phyloP scores from a whole-genome alignment of 139 green algal species.

The Chlorella ohadii region DNA sequence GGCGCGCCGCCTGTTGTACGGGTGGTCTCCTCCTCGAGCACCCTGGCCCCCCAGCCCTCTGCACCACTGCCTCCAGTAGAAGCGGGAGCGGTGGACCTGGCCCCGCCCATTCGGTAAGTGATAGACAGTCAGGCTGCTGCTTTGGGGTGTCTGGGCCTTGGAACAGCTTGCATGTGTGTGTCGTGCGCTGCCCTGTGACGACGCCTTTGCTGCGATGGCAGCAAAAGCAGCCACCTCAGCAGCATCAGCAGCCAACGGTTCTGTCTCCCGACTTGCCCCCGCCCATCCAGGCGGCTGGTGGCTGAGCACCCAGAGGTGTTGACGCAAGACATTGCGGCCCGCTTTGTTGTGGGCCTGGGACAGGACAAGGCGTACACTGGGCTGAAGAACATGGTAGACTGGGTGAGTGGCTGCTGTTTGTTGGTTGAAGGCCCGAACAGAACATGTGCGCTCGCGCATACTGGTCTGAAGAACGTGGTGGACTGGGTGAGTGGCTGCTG shows the following conservation, averaged over 20 bases:
- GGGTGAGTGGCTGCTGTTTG: background rate
- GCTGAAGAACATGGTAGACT: slow-evolving; percentile 14
- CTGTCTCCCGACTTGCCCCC: background rate
- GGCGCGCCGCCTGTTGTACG: slow-evolving; percentile 4
- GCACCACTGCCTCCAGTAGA: background rate
- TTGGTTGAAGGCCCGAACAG: background rate
- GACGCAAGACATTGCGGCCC: background rate
- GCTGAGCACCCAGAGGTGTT: background rate
- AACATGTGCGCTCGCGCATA: no score
- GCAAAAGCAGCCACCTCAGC: no score
- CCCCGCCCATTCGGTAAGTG: background rate
- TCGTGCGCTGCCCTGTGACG: no score
- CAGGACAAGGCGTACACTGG: slow-evolving; percentile 12
- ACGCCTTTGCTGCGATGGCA: no score
- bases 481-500: no score
- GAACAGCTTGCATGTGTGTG: no score
- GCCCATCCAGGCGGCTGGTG: slow-evolving; percentile 16
- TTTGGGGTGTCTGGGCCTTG: no score
- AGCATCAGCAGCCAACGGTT: no score
- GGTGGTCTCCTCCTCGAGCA: background rate
- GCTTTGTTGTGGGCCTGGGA: slow-evolving; percentile 6
- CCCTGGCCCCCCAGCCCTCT: background rate
- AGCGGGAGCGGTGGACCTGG: background rate
- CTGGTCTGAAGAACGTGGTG: no score
- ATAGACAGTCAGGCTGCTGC: no score